A percentile compares a stretch with the other conserved stretches of the same genome.
These are phyloP conservation scores for Rhodotorula sp. DNA, from an alignment of 1,284 basidiomycete species.

Conservation along the genomic window DNA sequence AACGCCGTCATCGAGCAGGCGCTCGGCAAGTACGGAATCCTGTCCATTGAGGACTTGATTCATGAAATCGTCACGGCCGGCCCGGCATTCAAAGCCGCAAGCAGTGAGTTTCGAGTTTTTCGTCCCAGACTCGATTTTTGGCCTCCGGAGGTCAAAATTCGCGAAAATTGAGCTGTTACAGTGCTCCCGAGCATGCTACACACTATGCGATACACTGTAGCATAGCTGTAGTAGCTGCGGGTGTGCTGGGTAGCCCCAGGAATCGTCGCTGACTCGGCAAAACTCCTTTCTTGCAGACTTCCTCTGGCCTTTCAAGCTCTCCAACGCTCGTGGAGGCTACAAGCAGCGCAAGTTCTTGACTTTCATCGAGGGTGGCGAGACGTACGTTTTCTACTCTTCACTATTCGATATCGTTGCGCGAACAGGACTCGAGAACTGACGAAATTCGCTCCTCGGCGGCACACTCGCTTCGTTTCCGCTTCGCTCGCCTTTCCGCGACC, in stretches of 20 bases:
- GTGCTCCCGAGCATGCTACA: too few relatives aligned
- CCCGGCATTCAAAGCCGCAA: constrained; percentile 96
- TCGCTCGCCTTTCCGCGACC: constrained; percentile 63
- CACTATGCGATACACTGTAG: too few relatives aligned
- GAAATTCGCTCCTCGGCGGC: neutral
- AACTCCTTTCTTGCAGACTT: constrained; percentile 48
- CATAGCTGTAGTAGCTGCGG: neutral
- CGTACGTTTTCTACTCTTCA: neutral
- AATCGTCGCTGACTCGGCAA: neutral
- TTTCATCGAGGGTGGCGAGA: constrained; percentile 49
- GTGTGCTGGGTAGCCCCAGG: too few relatives aligned
- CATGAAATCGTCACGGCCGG: constrained; percentile 95
- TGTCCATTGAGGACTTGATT: constrained; percentile 96
- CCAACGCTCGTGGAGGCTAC: constrained; percentile 98
- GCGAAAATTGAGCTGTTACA: too few relatives aligned
- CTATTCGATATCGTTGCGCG: neutral
- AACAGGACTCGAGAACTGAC: neutral
- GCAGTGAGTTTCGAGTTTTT: constrained; percentile 40
- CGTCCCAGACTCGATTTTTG: neutral
- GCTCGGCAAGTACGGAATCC: constrained; percentile 93
- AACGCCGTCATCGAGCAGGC: constrained; percentile 89
- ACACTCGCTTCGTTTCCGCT: neutral
- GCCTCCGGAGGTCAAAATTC: neutral
- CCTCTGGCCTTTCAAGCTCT: constrained; percentile 99
- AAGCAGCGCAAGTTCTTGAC: constrained; percentile 89